Conservation (phyloP, 2,329 filamentous ascomycete species). For the Bipolaris cookei region DNA sequence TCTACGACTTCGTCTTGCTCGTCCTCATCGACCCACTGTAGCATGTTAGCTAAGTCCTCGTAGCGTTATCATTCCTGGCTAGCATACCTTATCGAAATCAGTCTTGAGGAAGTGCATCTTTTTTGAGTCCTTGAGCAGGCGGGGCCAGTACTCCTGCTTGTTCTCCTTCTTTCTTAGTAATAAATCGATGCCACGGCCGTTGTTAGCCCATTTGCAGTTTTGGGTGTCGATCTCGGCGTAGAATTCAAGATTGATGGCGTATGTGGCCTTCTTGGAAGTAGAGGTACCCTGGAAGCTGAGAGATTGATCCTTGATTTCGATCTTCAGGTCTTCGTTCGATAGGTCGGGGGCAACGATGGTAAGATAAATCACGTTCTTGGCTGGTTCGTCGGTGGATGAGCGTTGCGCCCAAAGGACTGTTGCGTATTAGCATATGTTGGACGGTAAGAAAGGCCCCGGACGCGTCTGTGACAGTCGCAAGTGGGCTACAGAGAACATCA, state of each 20-base stretch:
- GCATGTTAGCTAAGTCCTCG: slow-evolving; percentile 28
- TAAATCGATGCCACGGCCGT: slow-evolving; percentile 83
- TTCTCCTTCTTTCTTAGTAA: slow-evolving; percentile 97
- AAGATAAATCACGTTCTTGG: slow-evolving; percentile 94
- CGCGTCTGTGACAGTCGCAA: slow-evolving; percentile 4
- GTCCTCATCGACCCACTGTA: slow-evolving; percentile 91
- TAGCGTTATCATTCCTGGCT: neutral
- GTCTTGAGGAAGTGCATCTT: slow-evolving; percentile 97
- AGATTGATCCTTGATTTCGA: slow-evolving; percentile 73
- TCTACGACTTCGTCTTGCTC: slow-evolving; percentile 92
- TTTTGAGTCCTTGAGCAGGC: slow-evolving; percentile 86
- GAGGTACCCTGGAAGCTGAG: slow-evolving; percentile 85
- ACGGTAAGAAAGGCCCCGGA: slow-evolving; percentile 3
- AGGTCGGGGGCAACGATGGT: slow-evolving; percentile 91
- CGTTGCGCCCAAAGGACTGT: slow-evolving; percentile 98
- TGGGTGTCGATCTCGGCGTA: slow-evolving; percentile 87
- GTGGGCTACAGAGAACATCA: neutral
- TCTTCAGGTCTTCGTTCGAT: slow-evolving; percentile 73
- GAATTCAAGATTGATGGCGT: slow-evolving; percentile 85
- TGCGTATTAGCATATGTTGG: slow-evolving; percentile 26
- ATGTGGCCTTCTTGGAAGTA: slow-evolving; percentile 82
- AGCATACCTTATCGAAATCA: slow-evolving; percentile 88
- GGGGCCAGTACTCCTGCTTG: slow-evolving; percentile 93
- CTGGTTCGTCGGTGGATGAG: slow-evolving; percentile 77
- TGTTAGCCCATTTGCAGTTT: slow-evolving; percentile 87